A percentile compares a stretch with the other conserved stretches of the same genome.
Conservation (phyloP, 768 basidiomycete species). For the Hygrophorus russula region DNA sequence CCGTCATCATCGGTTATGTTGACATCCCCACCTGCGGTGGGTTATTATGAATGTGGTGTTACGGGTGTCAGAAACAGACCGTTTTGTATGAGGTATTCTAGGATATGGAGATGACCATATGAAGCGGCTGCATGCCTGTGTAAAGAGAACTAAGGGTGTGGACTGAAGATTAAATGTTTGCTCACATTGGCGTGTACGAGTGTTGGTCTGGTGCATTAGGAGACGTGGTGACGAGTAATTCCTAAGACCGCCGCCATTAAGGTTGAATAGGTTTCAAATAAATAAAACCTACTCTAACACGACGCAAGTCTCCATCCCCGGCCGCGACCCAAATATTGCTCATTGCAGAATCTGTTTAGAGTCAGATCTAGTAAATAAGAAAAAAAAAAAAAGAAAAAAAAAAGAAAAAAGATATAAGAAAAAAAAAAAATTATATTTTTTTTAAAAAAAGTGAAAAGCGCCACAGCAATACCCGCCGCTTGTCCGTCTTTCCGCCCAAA, state of each 20-base stretch:
- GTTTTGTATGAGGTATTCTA: conserved; percentile 67
- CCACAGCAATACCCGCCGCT: not conserved
- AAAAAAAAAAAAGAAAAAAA: no score
- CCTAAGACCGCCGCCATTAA: not conserved
- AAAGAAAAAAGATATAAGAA: not conserved
- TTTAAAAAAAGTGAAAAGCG: not conserved
- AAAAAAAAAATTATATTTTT: not conserved
- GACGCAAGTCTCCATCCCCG: conserved; percentile 68
- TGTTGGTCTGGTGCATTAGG: conserved; percentile 61
- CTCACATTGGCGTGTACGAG: conserved; percentile 77
- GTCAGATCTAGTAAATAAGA: no score
- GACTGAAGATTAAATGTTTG: conserved; percentile 12
- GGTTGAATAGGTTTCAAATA: not conserved
- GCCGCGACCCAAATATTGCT: conserved; percentile 89
- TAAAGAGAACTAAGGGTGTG: conserved; percentile 9
- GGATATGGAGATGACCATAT: conserved; percentile 67
- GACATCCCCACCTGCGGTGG: conserved; percentile 62
- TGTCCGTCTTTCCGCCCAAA: not conserved
- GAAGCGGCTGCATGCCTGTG: conserved; percentile 88
- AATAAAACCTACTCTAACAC: conserved; percentile 42
- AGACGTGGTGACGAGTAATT: conserved; percentile 22
- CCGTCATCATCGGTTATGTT: conserved; percentile 81
- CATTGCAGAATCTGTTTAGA: not conserved
- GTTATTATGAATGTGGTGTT: conserved; percentile 5
- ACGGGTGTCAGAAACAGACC: conserved; percentile 27